Percentiles rank a stretch among this genome's conserved stretches.
These are phyloP conservation scores for Phylloporus rhodoxanthus DNA, from an alignment of 768 basidiomycete genomes.

Conservation along the genomic window DNA sequence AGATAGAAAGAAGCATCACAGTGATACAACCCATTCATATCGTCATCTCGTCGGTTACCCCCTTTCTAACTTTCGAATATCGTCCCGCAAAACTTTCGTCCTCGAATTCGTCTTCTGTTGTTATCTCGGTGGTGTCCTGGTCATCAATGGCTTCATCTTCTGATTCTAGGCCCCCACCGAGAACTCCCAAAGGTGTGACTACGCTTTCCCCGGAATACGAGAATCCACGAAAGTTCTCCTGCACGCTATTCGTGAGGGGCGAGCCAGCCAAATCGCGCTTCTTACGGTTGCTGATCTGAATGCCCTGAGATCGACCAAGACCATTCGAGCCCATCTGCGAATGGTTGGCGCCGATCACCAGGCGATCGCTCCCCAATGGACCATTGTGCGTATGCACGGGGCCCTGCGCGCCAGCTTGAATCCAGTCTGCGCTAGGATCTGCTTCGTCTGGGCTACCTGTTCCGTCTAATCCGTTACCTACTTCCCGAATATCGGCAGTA, in stretches of 20 bases:
- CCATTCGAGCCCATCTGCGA: constrained; percentile 16
- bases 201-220: constrained; percentile 76
- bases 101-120: constrained; percentile 74
- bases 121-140: constrained; percentile 42
- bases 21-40: constrained; percentile 21
- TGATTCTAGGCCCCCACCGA: constrained; percentile 26
- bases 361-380: constrained; percentile 61
- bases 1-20: constrained; percentile 8
- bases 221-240: constrained; percentile 96
- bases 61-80: constrained; percentile 56
- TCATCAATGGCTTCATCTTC: constrained; percentile 46
- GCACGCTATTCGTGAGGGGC: constrained; percentile 85
- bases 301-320: constrained; percentile 28
- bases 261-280: constrained; percentile 44
- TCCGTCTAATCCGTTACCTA: constrained; percentile 49
- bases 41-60: constrained; percentile 30
- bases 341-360: constrained; percentile 10
- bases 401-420: constrained; percentile 28
- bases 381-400: constrained; percentile 64
- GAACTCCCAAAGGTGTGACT: constrained; percentile 38
- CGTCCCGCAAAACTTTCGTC: constrained; percentile 63
- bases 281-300: constrained; percentile 50
- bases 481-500: constrained; percentile 76
- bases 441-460: constrained; percentile 43
- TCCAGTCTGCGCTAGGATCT: constrained; percentile 65